Conservation (phyloP, 441 rosid species). For the Gossypium laxum region DNA sequence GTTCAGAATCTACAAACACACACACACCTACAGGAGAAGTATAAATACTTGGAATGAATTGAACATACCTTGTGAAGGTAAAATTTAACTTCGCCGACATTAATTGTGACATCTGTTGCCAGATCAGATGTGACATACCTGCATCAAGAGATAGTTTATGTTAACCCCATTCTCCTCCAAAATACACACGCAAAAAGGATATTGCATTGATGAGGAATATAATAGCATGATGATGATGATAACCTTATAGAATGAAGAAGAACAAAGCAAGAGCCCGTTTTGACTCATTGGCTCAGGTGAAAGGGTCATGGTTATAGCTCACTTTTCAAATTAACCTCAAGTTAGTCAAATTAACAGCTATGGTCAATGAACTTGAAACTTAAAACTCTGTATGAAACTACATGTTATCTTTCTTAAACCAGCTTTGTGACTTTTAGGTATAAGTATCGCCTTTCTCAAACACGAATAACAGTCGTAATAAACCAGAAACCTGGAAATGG, state of each 20-base stretch:
- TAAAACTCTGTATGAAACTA: neutral
- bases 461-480: neutral
- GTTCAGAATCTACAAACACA: neutral
- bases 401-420: neutral
- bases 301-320: neutral
- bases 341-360: too few relatives aligned
- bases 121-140: constrained; percentile 73
- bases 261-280: neutral
- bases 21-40: neutral
- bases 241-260: neutral
- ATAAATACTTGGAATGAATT: neutral
- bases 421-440: neutral
- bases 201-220: neutral
- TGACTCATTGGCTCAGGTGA: neutral
- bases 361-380: neutral
- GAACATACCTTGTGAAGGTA: constrained; percentile 69
- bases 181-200: neutral
- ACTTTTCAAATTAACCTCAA: neutral
- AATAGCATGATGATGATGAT: neutral
- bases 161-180: neutral
- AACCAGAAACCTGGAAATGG: neutral
- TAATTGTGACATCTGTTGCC: constrained; percentile 59
- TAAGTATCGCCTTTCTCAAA: neutral
- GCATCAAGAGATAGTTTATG: constrained; percentile 20
- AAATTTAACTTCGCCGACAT: constrained; percentile 71